Percentiles rank a stretch among this genome's conserved stretches.
These are phyloP conservation scores for Phoma sp. DNA, from an alignment of 2,329 filamentous ascomycete species.

Conservation along the genomic window DNA sequence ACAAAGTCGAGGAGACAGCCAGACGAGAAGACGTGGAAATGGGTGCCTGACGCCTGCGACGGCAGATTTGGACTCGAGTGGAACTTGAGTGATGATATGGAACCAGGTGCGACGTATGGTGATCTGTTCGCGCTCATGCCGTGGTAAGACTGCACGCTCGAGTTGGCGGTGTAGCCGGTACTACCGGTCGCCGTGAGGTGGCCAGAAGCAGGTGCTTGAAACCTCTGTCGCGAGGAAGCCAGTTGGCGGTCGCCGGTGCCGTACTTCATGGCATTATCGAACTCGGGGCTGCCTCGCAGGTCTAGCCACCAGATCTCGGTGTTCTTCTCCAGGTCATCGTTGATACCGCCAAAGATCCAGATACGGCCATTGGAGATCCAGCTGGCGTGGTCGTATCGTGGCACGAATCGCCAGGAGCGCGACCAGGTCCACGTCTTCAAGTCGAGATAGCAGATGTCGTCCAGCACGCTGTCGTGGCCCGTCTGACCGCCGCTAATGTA, in stretches of 20 bases:
- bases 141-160: slow-evolving; percentile 64
- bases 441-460: slow-evolving; percentile 96
- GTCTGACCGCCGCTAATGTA: slow-evolving; percentile 97
- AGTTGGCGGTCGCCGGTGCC: slow-evolving; percentile 56
- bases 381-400: slow-evolving; percentile 91
- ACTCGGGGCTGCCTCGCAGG: slow-evolving; percentile 86
- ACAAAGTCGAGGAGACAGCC: slow-evolving; percentile 93
- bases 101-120: slow-evolving; percentile 70
- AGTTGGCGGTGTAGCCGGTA: slow-evolving; percentile 74
- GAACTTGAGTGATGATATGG: slow-evolving; percentile 90
- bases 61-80: slow-evolving; percentile 85
- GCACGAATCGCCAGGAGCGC: slow-evolving; percentile 91
- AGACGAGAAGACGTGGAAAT: slow-evolving; percentile 95
- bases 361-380: slow-evolving; percentile 92
- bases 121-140: slow-evolving; percentile 53
- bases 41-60: slow-evolving; percentile 85
- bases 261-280: slow-evolving; percentile 72
- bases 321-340: slow-evolving; percentile 95
- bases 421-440: slow-evolving; percentile 99
- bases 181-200: slow-evolving; percentile 48
- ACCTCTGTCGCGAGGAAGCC: slow-evolving; percentile 40
- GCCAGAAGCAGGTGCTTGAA: slow-evolving; percentile 36
- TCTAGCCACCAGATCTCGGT: slow-evolving; percentile 98
- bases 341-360: slow-evolving; percentile 95
- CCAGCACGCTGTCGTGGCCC: slow-evolving; percentile 88